phyloP scores from a whole-genome alignment of 164 flowering plant genomes.

The Umbilicus rupestris region DNA sequence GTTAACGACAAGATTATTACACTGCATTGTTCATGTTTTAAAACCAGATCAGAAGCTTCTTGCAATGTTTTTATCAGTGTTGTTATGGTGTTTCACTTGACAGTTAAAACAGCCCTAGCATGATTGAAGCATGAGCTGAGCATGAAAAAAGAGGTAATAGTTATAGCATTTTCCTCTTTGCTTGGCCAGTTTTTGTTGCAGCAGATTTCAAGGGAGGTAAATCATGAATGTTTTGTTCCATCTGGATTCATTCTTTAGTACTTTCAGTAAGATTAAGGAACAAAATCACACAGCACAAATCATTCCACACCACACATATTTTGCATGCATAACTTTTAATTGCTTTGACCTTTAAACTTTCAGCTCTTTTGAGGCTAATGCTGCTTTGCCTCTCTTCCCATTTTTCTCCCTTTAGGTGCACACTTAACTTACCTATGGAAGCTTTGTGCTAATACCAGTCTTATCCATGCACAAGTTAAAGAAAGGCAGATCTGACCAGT shows the following conservation, averaged over 20 bases:
- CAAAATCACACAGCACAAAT: neutral
- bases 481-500: neutral
- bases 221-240: neutral
- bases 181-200: neutral
- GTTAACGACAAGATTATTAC: no score
- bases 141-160: conserved; percentile 6
- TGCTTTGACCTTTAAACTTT: conserved; percentile 30
- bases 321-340: conserved; percentile 13
- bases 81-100: neutral
- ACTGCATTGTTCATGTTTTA: neutral
- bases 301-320: neutral
- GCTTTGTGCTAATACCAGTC: neutral
- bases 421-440: neutral
- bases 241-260: neutral
- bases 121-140: neutral
- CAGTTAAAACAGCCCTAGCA: no score
- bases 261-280: neutral
- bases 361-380: conserved; percentile 44
- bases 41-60: conserved; percentile 1
- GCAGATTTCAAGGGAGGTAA: conserved; percentile 2
- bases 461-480: neutral
- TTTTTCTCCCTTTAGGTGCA: neutral
- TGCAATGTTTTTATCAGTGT: conserved; percentile 1
- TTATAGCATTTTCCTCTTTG: neutral
- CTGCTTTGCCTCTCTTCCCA: conserved; percentile 11